A percentile compares a stretch with the other conserved stretches of the same genome.
Conservation (phyloP, 208 protist species). For the Leishmania braziliensis region DNA sequence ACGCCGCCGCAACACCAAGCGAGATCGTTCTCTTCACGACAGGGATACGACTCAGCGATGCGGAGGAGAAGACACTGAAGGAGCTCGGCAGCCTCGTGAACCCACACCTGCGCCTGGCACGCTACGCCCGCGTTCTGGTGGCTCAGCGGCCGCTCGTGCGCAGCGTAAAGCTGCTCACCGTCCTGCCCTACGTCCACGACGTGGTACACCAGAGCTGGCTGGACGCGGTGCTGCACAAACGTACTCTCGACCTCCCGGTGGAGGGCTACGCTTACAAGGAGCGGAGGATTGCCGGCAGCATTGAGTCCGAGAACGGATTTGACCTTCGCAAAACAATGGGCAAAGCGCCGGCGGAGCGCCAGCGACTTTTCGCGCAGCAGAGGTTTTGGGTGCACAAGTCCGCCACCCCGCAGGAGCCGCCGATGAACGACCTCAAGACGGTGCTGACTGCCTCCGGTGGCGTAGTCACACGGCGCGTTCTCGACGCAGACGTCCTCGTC, state of each 20-base stretch:
- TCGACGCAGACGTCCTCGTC: conserved; percentile 45
- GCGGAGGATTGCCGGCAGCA: conserved; percentile 35
- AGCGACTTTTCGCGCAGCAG: conserved; percentile 42
- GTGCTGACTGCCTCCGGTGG: conserved; percentile 71
- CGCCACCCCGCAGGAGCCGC: conserved; percentile 58
- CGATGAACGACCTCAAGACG: conserved; percentile 65
- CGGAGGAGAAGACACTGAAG: conserved; percentile 26
- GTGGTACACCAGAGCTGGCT: conserved; percentile 64
- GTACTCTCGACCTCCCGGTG: conserved; percentile 12
- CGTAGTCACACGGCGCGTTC: conserved; percentile 21
- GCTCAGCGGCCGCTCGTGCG: conserved; percentile 58
- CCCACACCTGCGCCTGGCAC: conserved; percentile 40
- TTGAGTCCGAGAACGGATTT: conserved; percentile 69
- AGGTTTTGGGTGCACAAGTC: conserved; percentile 67
- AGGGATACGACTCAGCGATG: conserved; percentile 44
- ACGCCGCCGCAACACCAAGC: not conserved
- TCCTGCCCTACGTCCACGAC: conserved; percentile 51
- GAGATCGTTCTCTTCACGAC: conserved; percentile 65
- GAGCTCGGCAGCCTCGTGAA: conserved; percentile 57
- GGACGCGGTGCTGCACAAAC: conserved; percentile 38
- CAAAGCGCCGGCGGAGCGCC: conserved; percentile 35
- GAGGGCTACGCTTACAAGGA: conserved; percentile 37
- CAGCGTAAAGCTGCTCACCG: conserved; percentile 80
- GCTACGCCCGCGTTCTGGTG: conserved; percentile 44
- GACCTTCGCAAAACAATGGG: conserved; percentile 37